These are phyloP conservation scores for Cucumis cinereus DNA, from an alignment of 306 rosid species.

Conservation along the genomic window DNA sequence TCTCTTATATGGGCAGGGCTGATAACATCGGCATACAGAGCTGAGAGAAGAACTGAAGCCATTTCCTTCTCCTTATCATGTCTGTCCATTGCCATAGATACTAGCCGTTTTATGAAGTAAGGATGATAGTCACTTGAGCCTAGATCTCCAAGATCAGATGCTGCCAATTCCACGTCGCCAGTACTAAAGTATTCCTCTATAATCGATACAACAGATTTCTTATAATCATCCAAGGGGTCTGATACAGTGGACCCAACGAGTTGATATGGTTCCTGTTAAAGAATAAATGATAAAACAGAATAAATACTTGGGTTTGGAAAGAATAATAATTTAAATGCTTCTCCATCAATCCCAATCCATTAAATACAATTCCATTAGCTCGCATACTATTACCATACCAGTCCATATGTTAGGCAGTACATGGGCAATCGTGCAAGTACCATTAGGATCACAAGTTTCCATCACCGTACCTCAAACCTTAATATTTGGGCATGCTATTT, in stretches of 20 bases:
- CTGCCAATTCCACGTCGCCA: slow-evolving; percentile 70
- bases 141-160: slow-evolving; percentile 80
- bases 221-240: slow-evolving; percentile 86
- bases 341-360: neutral
- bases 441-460: neutral
- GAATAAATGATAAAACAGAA: neutral
- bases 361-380: neutral
- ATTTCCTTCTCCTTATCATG: slow-evolving; percentile 98
- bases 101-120: slow-evolving; percentile 82
- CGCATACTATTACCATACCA: neutral
- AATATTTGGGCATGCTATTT: neutral
- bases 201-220: slow-evolving; percentile 70
- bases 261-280: slow-evolving; percentile 81
- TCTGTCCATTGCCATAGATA: slow-evolving; percentile 94
- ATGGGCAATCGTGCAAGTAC: neutral
- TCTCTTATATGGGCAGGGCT: slow-evolving; percentile 82
- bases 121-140: slow-evolving; percentile 86
- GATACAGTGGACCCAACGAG: slow-evolving; percentile 70
- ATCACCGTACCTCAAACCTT: neutral
- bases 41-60: slow-evolving; percentile 94
- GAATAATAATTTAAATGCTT: neutral
- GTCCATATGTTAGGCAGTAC: neutral
- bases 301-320: neutral
- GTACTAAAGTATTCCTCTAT: slow-evolving; percentile 88
- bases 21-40: slow-evolving; percentile 89